Evolutionary conservation across 2,329 filamentous ascomycete species (phyloP), one percentile per base, ranked within the genome.

Genomic region (Aspergillus spinulosporus): DNA sequence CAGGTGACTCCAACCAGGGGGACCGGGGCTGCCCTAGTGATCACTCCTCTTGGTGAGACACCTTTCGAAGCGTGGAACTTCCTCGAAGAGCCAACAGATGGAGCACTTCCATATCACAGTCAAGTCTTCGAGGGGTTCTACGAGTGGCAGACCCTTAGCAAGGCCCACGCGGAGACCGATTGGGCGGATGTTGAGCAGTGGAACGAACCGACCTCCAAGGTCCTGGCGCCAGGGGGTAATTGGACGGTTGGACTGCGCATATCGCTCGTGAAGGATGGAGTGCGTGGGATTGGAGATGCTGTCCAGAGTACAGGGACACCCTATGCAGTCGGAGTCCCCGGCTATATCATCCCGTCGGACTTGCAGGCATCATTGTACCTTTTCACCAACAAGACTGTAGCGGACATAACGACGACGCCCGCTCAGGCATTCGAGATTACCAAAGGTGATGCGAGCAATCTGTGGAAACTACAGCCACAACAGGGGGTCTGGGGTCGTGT

Each of bases 121-220:
- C 83, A 85, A 60, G 81, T 78, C 0, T 86, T 82, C 57, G 83
- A 86, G 62, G 83, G 83, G 0, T 78, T 82, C 58, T 86, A 86
- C 57, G 82, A 84, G 60, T 86, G 82, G 82, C 80, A 84, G 61
- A 75, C 80, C 0, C 73, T 82, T 50, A 79, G 76, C 9, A 74
- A 78, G 54, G 82, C 82, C 0, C 85, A 78, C 69, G 80, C 80
- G 0, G 79, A 84, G 57, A 78, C 78, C 0, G 82, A 86, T 62
- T 86, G 83, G 84, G 74, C 71, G 1, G 64, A 55, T 0, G 71
- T 68, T 0, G 64, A 72, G 2, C 82, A 83, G 0, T 86, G 84
- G 84, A 86, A 86, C 61, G 39, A 67, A 2, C 75, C 82, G 0
- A 80, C 80, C 0, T 82, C 82, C 0, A 70, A 70, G 45, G 72